These are phyloP conservation scores for Pythium periplocum DNA, from an alignment of 352 stramenopile genomes.

Conservation along the genomic window DNA sequence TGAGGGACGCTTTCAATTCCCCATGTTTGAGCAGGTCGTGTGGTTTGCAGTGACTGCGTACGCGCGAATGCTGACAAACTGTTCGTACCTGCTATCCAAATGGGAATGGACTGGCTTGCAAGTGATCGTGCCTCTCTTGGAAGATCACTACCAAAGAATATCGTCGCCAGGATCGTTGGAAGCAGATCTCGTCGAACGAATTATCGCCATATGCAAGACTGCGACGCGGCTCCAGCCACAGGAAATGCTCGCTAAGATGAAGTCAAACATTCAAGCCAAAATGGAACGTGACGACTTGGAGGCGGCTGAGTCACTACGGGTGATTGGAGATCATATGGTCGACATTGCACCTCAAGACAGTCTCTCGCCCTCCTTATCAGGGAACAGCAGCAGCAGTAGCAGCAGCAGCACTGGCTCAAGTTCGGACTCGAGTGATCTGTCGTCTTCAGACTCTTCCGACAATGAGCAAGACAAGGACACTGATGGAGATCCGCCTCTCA, in stretches of 20 bases:
- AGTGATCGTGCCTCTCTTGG: constrained; percentile 15
- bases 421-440: constrained; percentile 18
- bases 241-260: constrained; percentile 14
- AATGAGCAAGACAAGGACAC: constrained; percentile 13
- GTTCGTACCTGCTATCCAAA: constrained; percentile 14
- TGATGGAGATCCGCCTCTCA: constrained; percentile 6
- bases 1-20: constrained; percentile 26
- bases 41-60: constrained; percentile 36
- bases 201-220: constrained; percentile 11
- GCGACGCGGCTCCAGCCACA: background rate
- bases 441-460: constrained; percentile 7
- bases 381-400: constrained; percentile 18
- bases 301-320: background rate
- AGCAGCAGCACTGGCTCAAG: constrained; percentile 16
- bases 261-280: background rate
- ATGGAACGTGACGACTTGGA: background rate
- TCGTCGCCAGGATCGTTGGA: background rate
- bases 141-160: background rate
- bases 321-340: too few species aligned
- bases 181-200: constrained; percentile 1
- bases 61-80: constrained; percentile 16
- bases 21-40: constrained; percentile 25
- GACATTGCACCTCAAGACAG: background rate
- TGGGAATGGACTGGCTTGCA: constrained; percentile 20
- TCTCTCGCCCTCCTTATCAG: constrained; percentile 4